phyloP scores from a whole-genome alignment of 768 basidiomycete genomes.

The Galerina sulciceps region DNA sequence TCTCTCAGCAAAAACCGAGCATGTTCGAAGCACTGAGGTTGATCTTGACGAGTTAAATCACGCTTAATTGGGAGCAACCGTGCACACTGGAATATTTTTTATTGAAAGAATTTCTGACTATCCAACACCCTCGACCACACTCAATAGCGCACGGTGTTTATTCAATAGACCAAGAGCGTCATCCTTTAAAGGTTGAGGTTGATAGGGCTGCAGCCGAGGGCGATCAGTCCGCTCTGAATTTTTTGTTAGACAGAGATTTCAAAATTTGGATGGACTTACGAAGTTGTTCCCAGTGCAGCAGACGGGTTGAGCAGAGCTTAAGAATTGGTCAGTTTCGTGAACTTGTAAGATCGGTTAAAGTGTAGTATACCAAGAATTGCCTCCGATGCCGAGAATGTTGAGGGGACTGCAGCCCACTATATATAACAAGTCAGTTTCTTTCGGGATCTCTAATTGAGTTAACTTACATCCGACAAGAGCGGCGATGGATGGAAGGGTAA shows the following conservation, averaged over 20 bases:
- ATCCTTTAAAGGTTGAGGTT: neutral
- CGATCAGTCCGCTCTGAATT: neutral
- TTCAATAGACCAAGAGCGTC: neutral
- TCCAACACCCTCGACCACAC: too few relatives aligned
- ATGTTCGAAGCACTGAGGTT: too few relatives aligned
- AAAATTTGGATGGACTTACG: constrained; percentile 2
- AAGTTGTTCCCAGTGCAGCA: constrained; percentile 22
- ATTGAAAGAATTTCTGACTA: too few relatives aligned
- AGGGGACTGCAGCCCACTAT: constrained; percentile 19
- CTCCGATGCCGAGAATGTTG: constrained; percentile 10
- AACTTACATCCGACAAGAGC: constrained; percentile 1
- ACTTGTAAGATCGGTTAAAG: neutral
- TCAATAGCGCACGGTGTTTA: too few relatives aligned
- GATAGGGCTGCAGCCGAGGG: constrained; percentile 8
- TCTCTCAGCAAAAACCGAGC: too few relatives aligned
- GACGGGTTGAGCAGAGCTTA: constrained; percentile 21
- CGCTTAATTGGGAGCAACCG: too few relatives aligned
- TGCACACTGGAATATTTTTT: too few relatives aligned
- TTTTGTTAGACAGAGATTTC: neutral
- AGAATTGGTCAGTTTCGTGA: too few relatives aligned
- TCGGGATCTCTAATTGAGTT: neutral
- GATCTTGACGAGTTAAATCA: too few relatives aligned
- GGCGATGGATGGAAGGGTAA: constrained; percentile 7
- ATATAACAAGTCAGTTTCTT: neutral
- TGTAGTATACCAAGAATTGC: constrained; percentile 16